Percentiles rank a stretch among this genome's conserved stretches.
phyloP scores from a whole-genome alignment of 768 basidiomycete genomes.

The Boletus sensibilis region DNA sequence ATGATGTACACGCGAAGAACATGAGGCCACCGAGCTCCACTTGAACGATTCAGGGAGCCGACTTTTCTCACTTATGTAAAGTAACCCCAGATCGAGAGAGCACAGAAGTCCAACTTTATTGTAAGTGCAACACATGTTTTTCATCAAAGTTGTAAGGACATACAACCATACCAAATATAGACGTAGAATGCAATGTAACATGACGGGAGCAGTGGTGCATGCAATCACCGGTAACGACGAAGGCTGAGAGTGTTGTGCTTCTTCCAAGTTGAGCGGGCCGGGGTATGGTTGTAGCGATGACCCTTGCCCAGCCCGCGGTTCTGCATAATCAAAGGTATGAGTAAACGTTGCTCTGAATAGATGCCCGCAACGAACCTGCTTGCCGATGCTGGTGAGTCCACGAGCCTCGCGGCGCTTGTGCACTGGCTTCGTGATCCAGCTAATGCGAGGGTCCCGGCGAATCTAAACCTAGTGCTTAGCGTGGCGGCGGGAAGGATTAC shows the following conservation, averaged over 20 bases:
- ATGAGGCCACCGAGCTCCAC: slow-evolving; percentile 16
- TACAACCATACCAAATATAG: slow-evolving; percentile 32
- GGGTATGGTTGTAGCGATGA: slow-evolving; percentile 89
- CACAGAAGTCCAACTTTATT: neutral
- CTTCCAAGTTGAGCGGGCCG: slow-evolving; percentile 90
- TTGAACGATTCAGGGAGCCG: neutral
- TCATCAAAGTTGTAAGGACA: slow-evolving; percentile 13
- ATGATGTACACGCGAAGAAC: slow-evolving; percentile 20
- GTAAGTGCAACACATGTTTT: slow-evolving; percentile 11
- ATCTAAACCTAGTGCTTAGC: slow-evolving; percentile 49
- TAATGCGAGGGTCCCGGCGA: slow-evolving; percentile 95
- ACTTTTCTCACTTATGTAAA: slow-evolving; percentile 1
- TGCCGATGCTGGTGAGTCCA: slow-evolving; percentile 95
- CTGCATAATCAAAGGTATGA: slow-evolving; percentile 37
- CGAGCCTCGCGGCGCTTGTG: slow-evolving; percentile 99
- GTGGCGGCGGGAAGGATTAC: neutral
- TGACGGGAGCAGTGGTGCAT: neutral
- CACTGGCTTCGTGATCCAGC: slow-evolving; percentile 98
- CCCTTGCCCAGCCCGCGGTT: slow-evolving; percentile 98
- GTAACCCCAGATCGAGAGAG: too few relatives aligned
- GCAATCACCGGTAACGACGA: slow-evolving; percentile 74
- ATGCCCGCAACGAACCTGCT: slow-evolving; percentile 61
- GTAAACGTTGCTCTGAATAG: neutral
- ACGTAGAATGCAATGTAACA: slow-evolving; percentile 17
- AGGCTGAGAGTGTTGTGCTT: slow-evolving; percentile 97